A percentile compares a stretch with the other conserved stretches of the same genome.
Conservation (phyloP, 768 basidiomycete species). For the Leccinellum rugosiceps region DNA sequence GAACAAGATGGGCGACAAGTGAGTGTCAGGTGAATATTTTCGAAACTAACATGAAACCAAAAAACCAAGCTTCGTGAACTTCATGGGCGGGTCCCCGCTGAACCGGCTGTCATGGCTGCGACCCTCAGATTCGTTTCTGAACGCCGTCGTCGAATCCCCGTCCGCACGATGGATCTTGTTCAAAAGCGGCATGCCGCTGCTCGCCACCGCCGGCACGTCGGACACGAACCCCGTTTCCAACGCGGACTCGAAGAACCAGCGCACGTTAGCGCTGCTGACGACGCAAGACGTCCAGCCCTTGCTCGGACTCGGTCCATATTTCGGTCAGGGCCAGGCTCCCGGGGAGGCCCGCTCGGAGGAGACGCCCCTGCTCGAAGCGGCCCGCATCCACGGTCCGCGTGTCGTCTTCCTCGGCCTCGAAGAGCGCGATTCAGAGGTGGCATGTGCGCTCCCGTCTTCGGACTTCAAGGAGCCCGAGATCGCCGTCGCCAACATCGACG, state of each 20-base stretch:
- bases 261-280: constrained; percentile 49
- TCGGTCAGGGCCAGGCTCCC: constrained; percentile 61
- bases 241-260: constrained; percentile 2
- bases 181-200: constrained; percentile 67
- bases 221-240: background rate
- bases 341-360: constrained; percentile 28
- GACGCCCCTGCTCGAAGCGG: constrained; percentile 45
- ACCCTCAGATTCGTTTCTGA: constrained; percentile 70
- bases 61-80: constrained; percentile 41
- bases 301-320: constrained; percentile 65
- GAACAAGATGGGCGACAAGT: constrained; percentile 32
- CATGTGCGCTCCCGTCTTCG: constrained; percentile 58
- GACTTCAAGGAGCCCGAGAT: constrained; percentile 57
- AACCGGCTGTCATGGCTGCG: constrained; percentile 84
- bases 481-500: constrained; percentile 60
- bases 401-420: constrained; percentile 81
- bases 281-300: constrained; percentile 61
- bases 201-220: constrained; percentile 35
- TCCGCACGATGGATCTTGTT: constrained; percentile 77
- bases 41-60: background rate
- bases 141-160: constrained; percentile 57
- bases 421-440: constrained; percentile 47
- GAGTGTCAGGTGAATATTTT: constrained; percentile 8
- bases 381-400: constrained; percentile 54
- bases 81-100: constrained; percentile 62